Conservation (phyloP, 306 rosid species). For the Lathyrus aphaca region DNA sequence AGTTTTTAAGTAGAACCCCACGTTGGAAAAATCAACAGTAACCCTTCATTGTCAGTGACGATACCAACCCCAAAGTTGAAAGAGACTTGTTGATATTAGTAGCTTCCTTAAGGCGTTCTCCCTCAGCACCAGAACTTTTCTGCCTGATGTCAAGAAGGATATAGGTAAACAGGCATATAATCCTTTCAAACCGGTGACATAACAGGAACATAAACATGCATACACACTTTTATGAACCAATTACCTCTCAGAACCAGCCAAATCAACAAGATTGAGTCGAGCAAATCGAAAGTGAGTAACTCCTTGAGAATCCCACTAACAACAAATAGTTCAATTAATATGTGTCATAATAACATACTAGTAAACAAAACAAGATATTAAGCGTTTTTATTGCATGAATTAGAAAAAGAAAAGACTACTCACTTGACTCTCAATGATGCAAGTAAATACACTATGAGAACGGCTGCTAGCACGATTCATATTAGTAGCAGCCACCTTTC, state of each 20-base stretch:
- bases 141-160: slow-evolving; percentile 62
- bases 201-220: slow-evolving; percentile 12
- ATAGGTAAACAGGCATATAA: slow-evolving; percentile 8
- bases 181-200: background rate
- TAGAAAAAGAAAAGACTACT: slow-evolving; percentile 27
- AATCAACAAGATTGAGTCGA: slow-evolving; percentile 95
- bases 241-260: slow-evolving; percentile 99
- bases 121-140: slow-evolving; percentile 99
- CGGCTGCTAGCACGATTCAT: slow-evolving; percentile 99
- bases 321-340: slow-evolving; percentile 33
- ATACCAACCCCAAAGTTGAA: slow-evolving; percentile 87
- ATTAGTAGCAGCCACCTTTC: slow-evolving; percentile 98
- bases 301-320: slow-evolving; percentile 97
- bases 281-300: slow-evolving; percentile 92
- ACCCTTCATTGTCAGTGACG: slow-evolving; percentile 27
- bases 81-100: slow-evolving; percentile 97
- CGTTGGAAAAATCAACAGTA: slow-evolving; percentile 18
- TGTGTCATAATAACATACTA: slow-evolving; percentile 26
- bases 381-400: slow-evolving; percentile 18
- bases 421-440: slow-evolving; percentile 94
- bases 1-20: slow-evolving; percentile 18
- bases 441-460: slow-evolving; percentile 97
- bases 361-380: slow-evolving; percentile 26
- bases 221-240: slow-evolving; percentile 17
- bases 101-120: slow-evolving; percentile 98